Base-by-base conservation (phyloP, 2,329 filamentous ascomycete species). In the Emmonsiellopsis sp. region DNA sequence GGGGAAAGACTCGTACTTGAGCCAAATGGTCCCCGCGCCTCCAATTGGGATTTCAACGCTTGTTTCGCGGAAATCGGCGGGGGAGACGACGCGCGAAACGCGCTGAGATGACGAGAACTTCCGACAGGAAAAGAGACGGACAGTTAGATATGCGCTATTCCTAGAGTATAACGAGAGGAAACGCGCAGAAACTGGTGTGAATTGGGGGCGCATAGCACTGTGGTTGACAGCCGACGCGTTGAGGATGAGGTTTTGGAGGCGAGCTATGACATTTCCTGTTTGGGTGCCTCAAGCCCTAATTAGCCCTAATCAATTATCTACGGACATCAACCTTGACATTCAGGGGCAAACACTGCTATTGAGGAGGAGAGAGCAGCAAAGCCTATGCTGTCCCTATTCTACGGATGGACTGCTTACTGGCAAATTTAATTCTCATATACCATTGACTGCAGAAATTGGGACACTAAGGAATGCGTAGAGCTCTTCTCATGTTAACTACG, bases 41-140 rank as follows among this genome's bases (percentile, higher is more conserved):
- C 67, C 65, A 46, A 69, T 54, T 1, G 63, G 62, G 10, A 68
- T 50, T 1, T 53, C 48, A n/a, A 65, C 51, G 43, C 55, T 59
- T 50, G 62, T 54, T 16, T 67, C 63, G 32, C 32, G 54, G 31
- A 58, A 56, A n/a, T 44, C 34, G 2, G 44, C 11, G 7, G 16
- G 43, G 1, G 48, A 26, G n/a, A 38, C 41, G 9, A 42, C 20
- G 20, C 26, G 38, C 30, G 37, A 43, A 6, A 49, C 44, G 50
- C 51, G 60, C n/a, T 54, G 52, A 15, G 54, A 54, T 7, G 55
- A 60, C 5, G 52, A 54, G 31, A 46, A 53, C 10, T 53, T 57
- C 31, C 55, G 55, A 30, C 13, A 7, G 7, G 43, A 10, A 42
- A 45, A 38, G 31, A 41, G 15, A n/a, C 10, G 45, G 52, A n/a